Conservation (phyloP, 129 eudicot species). For the Saussurea involucrata region DNA sequence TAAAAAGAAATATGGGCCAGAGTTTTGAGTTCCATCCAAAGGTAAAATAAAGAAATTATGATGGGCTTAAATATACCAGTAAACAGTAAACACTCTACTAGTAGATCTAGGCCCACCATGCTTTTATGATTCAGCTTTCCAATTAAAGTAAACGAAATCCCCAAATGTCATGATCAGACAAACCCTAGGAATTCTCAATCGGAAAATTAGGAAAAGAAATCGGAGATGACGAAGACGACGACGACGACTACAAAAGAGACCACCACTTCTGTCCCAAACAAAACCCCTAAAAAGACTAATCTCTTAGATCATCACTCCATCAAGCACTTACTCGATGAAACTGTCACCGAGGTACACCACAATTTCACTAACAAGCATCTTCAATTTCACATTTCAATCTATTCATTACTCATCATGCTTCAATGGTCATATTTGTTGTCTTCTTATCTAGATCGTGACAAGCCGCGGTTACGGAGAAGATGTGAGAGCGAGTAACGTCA, state of each 20-base stretch:
- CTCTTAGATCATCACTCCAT: constrained; percentile 80
- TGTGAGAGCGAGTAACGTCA: constrained; percentile 79
- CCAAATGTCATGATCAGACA: constrained; percentile 34
- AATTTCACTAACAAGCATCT: neutral
- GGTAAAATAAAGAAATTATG: neutral
- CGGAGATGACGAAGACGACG: constrained; percentile 33
- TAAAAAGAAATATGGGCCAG: neutral
- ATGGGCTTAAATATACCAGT: neutral
- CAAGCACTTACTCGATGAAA: constrained; percentile 89
- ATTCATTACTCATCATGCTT: neutral
- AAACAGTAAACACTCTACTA: neutral
- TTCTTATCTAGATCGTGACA: constrained; percentile 56
- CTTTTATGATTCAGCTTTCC: neutral
- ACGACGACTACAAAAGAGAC: constrained; percentile 19
- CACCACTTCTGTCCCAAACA: constrained; percentile 17
- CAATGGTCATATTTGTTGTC: neutral
- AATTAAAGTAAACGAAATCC: neutral
- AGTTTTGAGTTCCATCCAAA: neutral
- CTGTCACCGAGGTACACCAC: constrained; percentile 77
- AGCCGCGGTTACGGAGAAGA: constrained; percentile 77
- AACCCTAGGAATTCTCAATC: constrained; percentile 38
- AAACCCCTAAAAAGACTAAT: constrained; percentile 61
- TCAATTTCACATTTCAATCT: neutral
- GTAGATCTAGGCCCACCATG: neutral
- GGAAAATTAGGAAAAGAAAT: constrained; percentile 33